phyloP scores from a whole-genome alignment of 441 rosid genomes.

The Breynia disticha region DNA sequence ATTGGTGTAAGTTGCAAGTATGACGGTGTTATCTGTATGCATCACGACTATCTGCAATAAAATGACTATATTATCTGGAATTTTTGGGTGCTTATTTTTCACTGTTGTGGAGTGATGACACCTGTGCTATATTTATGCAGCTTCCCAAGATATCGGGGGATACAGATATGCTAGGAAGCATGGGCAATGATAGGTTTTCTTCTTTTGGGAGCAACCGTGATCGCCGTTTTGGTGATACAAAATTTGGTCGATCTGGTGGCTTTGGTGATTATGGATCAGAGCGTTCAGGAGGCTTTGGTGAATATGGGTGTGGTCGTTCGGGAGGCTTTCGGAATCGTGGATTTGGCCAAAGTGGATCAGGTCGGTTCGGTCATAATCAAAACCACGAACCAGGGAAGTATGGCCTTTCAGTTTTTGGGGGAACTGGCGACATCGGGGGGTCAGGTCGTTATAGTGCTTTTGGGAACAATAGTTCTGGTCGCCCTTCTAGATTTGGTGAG shows the following conservation, averaged over 20 bases:
- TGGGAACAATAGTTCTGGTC: slow-evolving; percentile 24
- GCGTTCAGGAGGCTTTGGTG: slow-evolving; percentile 26
- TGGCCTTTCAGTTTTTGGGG: slow-evolving; percentile 26
- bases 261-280: slow-evolving; percentile 31
- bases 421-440: slow-evolving; percentile 22
- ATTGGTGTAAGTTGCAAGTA: no score
- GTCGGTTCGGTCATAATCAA: slow-evolving; percentile 23
- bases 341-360: slow-evolving; percentile 25
- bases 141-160: slow-evolving; percentile 59
- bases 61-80: no score
- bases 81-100: not conserved
- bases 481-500: slow-evolving; percentile 28
- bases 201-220: slow-evolving; percentile 38
- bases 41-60: no score
- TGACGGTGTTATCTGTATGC: no score
- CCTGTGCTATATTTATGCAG: slow-evolving; percentile 25
- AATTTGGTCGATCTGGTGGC: slow-evolving; percentile 33
- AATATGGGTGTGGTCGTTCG: slow-evolving; percentile 33
- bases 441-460: slow-evolving; percentile 21
- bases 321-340: slow-evolving; percentile 33
- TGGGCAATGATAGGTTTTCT: slow-evolving; percentile 38
- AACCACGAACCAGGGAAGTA: slow-evolving; percentile 27
- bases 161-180: slow-evolving; percentile 32
- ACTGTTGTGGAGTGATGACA: no score
- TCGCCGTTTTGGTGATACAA: slow-evolving; percentile 34